A percentile compares a stretch with the other conserved stretches of the same genome.
Conservation (phyloP, 2,329 filamentous ascomycete species). For the Colletotrichum caudatum region DNA sequence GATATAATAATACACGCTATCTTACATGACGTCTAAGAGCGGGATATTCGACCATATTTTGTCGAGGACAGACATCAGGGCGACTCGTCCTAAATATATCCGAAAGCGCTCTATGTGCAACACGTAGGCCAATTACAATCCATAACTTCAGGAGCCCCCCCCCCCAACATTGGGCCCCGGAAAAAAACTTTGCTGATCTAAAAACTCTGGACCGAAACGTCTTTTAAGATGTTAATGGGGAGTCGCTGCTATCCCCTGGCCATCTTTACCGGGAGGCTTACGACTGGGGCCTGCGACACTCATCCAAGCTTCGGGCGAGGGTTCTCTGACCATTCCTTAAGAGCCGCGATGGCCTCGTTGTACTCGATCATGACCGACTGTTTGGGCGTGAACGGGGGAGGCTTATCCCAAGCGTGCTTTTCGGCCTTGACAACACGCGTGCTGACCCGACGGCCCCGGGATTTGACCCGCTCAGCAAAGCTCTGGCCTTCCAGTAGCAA, state of each 20-base stretch:
- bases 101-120: background rate
- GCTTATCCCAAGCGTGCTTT: conserved; percentile 64
- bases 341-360: conserved; percentile 55
- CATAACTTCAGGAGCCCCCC: background rate
- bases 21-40: background rate
- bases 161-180: background rate
- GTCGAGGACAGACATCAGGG: background rate
- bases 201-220: background rate
- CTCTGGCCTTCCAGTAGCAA: conserved; percentile 69
- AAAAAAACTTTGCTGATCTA: background rate
- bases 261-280: background rate
- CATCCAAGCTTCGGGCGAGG: conserved; percentile 1
- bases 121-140: background rate
- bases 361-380: conserved; percentile 61
- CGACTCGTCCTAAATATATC: no score
- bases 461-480: conserved; percentile 69
- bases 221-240: background rate
- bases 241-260: background rate
- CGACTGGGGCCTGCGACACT: background rate
- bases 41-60: background rate
- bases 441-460: conserved; percentile 45
- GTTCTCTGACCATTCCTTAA: conserved; percentile 53
- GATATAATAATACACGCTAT: background rate
- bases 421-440: conserved; percentile 60
- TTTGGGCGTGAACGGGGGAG: conserved; percentile 58